Conservation (phyloP, 2,329 filamentous ascomycete genomes). For the Diaporthe citrichinensis region DNA sequence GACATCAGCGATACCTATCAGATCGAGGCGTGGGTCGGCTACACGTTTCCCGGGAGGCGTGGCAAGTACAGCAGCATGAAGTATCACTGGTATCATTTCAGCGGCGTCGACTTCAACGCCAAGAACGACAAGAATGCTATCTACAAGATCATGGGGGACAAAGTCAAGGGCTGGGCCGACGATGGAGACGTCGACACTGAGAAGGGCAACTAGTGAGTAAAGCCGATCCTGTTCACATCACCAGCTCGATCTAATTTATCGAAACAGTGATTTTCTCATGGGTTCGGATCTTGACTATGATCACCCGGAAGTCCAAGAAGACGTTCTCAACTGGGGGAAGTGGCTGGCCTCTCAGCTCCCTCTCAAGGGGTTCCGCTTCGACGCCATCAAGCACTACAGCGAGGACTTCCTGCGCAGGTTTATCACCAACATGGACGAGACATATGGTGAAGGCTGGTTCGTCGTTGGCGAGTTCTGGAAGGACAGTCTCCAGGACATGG, state of each 20-base stretch:
- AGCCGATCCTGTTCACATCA: constrained; percentile 49
- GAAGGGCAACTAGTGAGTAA: constrained; percentile 71
- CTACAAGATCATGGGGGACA: constrained; percentile 74
- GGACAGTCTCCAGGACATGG: constrained; percentile 54
- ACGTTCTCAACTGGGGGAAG: constrained; percentile 76
- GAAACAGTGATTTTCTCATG: constrained; percentile 75
- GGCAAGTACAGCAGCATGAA: constrained; percentile 74
- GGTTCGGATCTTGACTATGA: constrained; percentile 79
- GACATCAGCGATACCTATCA: constrained; percentile 70
- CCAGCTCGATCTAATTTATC: constrained; percentile 47
- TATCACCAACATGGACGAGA: constrained; percentile 68
- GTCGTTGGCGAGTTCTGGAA: constrained; percentile 58
- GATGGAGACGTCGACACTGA: constrained; percentile 70
- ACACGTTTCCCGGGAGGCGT: constrained; percentile 75
- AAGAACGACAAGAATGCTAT: constrained; percentile 72
- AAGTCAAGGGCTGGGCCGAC: constrained; percentile 74
- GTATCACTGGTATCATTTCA: constrained; percentile 80
- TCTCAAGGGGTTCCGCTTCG: constrained; percentile 77
- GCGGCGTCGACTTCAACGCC: constrained; percentile 77
- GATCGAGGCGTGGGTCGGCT: constrained; percentile 80
- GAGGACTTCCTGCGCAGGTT: constrained; percentile 77
- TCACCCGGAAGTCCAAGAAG: constrained; percentile 73
- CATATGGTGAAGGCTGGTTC: constrained; percentile 55
- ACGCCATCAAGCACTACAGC: constrained; percentile 81
- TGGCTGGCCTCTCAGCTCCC: constrained; percentile 76